Evolutionary conservation across 1,139 yeast genomes (phyloP), one percentile per base, ranked within the genome.

Genomic region (Taphrina sp.): DNA sequence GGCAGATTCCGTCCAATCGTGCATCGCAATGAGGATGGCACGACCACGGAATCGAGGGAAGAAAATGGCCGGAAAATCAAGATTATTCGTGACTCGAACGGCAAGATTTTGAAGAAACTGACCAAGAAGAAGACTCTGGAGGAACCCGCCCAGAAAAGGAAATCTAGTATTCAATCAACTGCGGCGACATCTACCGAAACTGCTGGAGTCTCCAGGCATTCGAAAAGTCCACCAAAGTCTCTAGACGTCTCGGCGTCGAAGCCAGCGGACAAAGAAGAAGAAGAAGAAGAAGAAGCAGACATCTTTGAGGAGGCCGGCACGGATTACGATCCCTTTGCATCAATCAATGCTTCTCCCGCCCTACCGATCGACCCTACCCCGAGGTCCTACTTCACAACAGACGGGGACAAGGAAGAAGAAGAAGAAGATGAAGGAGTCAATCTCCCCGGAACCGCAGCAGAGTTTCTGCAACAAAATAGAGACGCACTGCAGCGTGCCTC

Each of bases 51-150:
- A 24, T 24, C 28, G 5, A 35, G 31, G 23, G 33, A 23, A 4
- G 44, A 49, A 35, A 14, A 33, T 5, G 54, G 54, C 41, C 22
- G 33, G 24, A 49, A 49, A 26, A 29, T 49, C 41, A 49, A 49
- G 20, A 33, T 49, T 2, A 39, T 49, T n/a, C 47, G 54, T 16
- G 45, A 38, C 26, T 24, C 22, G 5, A 23, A 20, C 5, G 54
- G 54, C 39, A 38, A 38, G 26, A 24, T 49, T 8, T 7, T 49
- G 31, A 49, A 49, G 34, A 38, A 34, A 17, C 24, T 49, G 12
- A 41, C 39, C 33, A 49, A 49, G 26, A 49, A 49, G 31, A 26
- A 12, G 7, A 26, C 12, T 26, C 10, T 26, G 12, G 31, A 26
- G 12, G 10, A 26, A 26, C 31, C 31, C 12, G 10, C 31, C 12